Percentiles rank a stretch among this genome's conserved stretches.
These are phyloP conservation scores for Rhodotorula kratochvilovae DNA, from an alignment of 768 basidiomycete species.

Conservation along the genomic window DNA sequence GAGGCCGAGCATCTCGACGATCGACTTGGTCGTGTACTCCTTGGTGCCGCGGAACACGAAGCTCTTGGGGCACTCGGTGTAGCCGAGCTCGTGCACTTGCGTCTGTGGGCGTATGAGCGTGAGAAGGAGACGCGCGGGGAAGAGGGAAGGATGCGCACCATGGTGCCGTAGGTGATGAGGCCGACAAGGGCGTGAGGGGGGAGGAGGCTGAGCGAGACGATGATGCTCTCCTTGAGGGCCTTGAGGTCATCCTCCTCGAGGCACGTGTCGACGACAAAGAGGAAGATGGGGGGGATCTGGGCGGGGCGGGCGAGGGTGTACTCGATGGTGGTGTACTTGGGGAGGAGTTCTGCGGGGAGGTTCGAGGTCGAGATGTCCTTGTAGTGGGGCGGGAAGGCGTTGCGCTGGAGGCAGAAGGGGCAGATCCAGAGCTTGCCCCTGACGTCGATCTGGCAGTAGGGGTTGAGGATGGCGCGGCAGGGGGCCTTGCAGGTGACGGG, in stretches of 20 bases:
- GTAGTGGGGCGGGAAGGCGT: slow-evolving; percentile 96
- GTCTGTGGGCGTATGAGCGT: slow-evolving; percentile 54
- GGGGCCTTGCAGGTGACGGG: slow-evolving; percentile 98
- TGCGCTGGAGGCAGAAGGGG: slow-evolving; percentile 94
- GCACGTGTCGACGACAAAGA: slow-evolving; percentile 96
- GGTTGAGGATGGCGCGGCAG: slow-evolving; percentile 91
- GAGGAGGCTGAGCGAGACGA: slow-evolving; percentile 85
- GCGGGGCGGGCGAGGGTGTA: slow-evolving; percentile 92
- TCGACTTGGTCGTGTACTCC: slow-evolving; percentile 92
- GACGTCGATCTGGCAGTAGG: slow-evolving; percentile 87
- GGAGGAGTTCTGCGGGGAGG: slow-evolving; percentile 88
- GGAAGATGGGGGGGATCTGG: slow-evolving; percentile 89
- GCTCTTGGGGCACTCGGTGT: slow-evolving; percentile 91
- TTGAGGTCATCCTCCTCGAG: slow-evolving; percentile 88
- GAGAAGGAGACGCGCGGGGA: not conserved
- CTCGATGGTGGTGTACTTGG: slow-evolving; percentile 99
- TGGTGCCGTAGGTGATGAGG: slow-evolving; percentile 91
- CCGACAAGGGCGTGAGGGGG: slow-evolving; percentile 94
- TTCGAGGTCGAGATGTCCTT: slow-evolving; percentile 97
- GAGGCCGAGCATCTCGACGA: slow-evolving; percentile 95
- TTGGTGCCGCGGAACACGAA: slow-evolving; percentile 98
- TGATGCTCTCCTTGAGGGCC: slow-evolving; percentile 87
- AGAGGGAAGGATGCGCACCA: slow-evolving; percentile 56
- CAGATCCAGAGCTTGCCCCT: slow-evolving; percentile 99
- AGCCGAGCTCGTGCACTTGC: slow-evolving; percentile 97